Conservation (phyloP, 2,329 filamentous ascomycete species). For the Colletotrichum costaricense region DNA sequence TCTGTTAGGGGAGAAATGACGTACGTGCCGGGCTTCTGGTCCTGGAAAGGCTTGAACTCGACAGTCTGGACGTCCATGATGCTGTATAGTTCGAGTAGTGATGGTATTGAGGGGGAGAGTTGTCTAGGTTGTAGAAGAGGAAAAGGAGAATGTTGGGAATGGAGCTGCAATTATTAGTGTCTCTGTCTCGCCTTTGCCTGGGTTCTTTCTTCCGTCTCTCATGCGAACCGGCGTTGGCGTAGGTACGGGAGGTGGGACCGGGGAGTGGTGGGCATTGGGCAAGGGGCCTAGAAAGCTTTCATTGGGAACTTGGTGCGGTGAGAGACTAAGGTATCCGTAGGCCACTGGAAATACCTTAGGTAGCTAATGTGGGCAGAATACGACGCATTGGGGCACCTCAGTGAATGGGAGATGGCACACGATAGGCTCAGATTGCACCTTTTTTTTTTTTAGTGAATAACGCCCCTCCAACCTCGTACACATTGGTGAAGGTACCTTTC, state of each 20-base stretch:
- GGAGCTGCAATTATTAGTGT: constrained; percentile 18
- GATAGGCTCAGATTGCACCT: constrained; percentile 13
- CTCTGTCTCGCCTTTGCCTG: background rate
- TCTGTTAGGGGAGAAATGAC: constrained; percentile 56
- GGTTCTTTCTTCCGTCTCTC: background rate
- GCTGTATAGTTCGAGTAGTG: constrained; percentile 36
- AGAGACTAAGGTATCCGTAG: background rate
- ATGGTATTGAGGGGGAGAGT: constrained; percentile 2
- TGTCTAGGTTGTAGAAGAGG: constrained; percentile 11
- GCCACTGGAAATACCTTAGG: background rate
- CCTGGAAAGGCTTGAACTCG: constrained; percentile 84
- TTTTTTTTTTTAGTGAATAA: background rate
- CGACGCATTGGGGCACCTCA: background rate
- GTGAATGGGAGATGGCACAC: constrained; percentile 10
- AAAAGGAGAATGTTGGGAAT: constrained; percentile 35
- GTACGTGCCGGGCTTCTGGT: constrained; percentile 99
- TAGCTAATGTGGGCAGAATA: background rate
- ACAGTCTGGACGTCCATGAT: constrained; percentile 82
- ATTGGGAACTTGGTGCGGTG: constrained; percentile 5
- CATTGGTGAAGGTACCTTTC: too few relatives aligned
- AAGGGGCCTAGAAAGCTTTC: constrained; percentile 15
- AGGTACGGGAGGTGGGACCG: constrained; percentile 12
- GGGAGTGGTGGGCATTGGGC: background rate
- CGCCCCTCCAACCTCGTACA: background rate
- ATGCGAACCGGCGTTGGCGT: background rate